Evolutionary conservation across 768 basidiomycete genomes (phyloP).

Genomic region (Psilocybe tampanensis): DNA sequence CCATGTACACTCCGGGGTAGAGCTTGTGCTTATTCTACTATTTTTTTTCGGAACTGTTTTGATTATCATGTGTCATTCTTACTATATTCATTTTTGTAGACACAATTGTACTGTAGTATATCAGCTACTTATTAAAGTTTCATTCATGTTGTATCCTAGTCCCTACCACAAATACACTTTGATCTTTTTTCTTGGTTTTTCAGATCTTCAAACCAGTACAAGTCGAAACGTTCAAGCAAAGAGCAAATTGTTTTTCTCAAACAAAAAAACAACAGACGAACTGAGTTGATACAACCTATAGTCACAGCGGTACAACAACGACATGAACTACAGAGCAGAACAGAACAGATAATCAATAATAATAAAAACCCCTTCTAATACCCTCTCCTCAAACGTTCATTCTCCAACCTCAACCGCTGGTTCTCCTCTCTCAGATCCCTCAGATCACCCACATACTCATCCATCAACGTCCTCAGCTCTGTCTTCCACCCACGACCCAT

Average conservation of each 20-base stretch:
- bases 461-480: slow-evolving; percentile 64
- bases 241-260: too few species aligned
- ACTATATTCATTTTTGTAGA: neutral
- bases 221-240: too few species aligned
- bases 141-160: neutral
- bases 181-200: too few species aligned
- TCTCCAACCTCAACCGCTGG: slow-evolving; percentile 63
- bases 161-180: neutral
- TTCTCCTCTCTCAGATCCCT: slow-evolving; percentile 68
- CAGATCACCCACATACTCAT: slow-evolving; percentile 63
- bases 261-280: neutral
- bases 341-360: neutral
- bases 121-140: neutral
- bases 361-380: slow-evolving; percentile 7
- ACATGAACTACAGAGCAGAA: neutral
- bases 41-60: neutral
- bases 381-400: slow-evolving; percentile 57
- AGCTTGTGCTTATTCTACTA: neutral
- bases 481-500: slow-evolving; percentile 72
- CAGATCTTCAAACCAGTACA: too few species aligned
- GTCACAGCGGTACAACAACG: neutral
- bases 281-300: neutral
- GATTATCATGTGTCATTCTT: neutral
- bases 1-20: slow-evolving; percentile 17
- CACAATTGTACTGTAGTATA: neutral